Conservation (phyloP, 31 red algal species). For the Odonthalia washingtoniensis region DNA sequence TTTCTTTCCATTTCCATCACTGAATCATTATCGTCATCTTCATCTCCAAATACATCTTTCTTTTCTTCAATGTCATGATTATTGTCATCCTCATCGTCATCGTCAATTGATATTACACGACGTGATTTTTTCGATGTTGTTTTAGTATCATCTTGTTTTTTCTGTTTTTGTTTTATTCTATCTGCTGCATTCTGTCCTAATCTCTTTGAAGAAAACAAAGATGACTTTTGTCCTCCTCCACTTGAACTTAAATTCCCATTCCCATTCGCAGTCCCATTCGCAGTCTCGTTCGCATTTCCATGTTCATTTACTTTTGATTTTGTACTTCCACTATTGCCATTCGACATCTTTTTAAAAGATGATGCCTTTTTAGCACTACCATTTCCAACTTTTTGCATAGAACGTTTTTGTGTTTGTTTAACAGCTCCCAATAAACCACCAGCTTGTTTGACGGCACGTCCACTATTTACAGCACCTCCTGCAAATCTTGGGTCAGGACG, state of each 20-base stretch:
- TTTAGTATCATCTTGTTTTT: not conserved
- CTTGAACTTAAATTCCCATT: no score
- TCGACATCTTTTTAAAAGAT: not conserved
- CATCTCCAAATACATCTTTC: constrained; percentile 1
- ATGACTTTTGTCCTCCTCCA: not conserved
- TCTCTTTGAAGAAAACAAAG: not conserved
- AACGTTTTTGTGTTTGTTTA: not conserved
- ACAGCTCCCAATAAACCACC: not conserved
- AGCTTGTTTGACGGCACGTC: not conserved
- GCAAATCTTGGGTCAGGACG: not conserved
- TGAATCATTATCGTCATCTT: constrained; percentile 17
- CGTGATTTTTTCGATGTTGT: constrained; percentile 37
- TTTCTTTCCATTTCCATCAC: constrained; percentile 27
- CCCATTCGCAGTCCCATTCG: no score
- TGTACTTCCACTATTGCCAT: no score
- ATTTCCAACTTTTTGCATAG: no score
- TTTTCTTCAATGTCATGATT: constrained; percentile 16
- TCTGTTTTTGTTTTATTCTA: not conserved
- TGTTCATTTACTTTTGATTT: no score
- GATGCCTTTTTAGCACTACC: no score
- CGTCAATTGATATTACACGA: constrained; percentile 14
- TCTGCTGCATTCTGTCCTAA: not conserved
- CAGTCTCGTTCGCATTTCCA: no score
- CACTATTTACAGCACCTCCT: not conserved
- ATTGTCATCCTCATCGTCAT: constrained; percentile 37